Percentiles rank a stretch among this genome's conserved stretches.
Evolutionary conservation across 495 filamentous ascomycete genomes (phyloP).

Genomic region (Penicillium canescens): DNA sequence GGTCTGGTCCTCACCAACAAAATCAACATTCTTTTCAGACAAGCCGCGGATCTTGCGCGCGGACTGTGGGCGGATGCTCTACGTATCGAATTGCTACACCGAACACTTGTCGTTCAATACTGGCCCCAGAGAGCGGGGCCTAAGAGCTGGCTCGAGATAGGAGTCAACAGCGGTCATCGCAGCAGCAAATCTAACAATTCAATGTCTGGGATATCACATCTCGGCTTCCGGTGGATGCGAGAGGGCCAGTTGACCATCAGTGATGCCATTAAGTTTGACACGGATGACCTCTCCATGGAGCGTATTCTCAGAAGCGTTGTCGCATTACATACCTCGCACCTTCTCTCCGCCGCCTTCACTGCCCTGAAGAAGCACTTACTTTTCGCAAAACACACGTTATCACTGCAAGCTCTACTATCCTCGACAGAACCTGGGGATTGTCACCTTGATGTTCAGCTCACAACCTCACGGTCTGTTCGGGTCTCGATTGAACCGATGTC

Average conservation of each 20-base stretch:
- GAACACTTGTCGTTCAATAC: slow-evolving; percentile 84
- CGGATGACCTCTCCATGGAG: slow-evolving; percentile 68
- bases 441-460: slow-evolving; percentile 66
- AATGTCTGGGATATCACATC: slow-evolving; percentile 35
- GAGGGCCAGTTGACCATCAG: slow-evolving; percentile 72
- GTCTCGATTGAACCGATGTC: slow-evolving; percentile 67
- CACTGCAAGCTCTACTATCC: slow-evolving; percentile 55
- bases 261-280: slow-evolving; percentile 62
- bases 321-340: slow-evolving; percentile 67
- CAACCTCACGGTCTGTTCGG: slow-evolving; percentile 53
- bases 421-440: slow-evolving; percentile 64
- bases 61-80: slow-evolving; percentile 75
- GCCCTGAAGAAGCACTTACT: slow-evolving; percentile 56
- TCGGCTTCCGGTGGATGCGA: slow-evolving; percentile 83
- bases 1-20: slow-evolving; percentile 85
- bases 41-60: slow-evolving; percentile 66
- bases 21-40: slow-evolving; percentile 72
- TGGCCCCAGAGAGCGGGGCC: slow-evolving; percentile 68
- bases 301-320: slow-evolving; percentile 70
- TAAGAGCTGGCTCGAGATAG: slow-evolving; percentile 92
- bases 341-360: slow-evolving; percentile 60
- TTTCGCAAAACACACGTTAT: slow-evolving; percentile 55
- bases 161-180: slow-evolving; percentile 64
- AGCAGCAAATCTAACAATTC: slow-evolving; percentile 7
- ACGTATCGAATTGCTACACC: slow-evolving; percentile 70